Evolutionary conservation across 495 filamentous ascomycete species (phyloP).

Genomic region (Tetracladium setigerum): DNA sequence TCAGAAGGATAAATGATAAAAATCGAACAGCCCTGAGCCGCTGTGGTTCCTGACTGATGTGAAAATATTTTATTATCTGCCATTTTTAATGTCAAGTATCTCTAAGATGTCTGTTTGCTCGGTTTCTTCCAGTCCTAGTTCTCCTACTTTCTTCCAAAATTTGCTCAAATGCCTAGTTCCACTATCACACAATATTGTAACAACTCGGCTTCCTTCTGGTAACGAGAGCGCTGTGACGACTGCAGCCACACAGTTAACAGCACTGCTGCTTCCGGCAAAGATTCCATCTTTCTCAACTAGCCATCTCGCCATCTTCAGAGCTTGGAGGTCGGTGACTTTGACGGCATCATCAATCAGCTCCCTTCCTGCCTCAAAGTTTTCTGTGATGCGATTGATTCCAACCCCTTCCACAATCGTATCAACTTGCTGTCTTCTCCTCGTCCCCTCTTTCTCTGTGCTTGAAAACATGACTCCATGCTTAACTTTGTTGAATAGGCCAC

Average conservation of each 20-base stretch:
- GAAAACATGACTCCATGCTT: slow-evolving; percentile 96
- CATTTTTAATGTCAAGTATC: slow-evolving; percentile 14
- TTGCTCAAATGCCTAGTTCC: slow-evolving; percentile 87
- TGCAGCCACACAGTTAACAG: slow-evolving; percentile 92
- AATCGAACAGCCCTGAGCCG: too few relatives aligned
- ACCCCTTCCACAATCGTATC: slow-evolving; percentile 96
- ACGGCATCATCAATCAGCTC: slow-evolving; percentile 84
- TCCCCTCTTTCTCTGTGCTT: slow-evolving; percentile 78
- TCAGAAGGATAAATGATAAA: too few relatives aligned
- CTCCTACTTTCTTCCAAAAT: slow-evolving; percentile 81
- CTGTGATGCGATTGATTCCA: slow-evolving; percentile 85
- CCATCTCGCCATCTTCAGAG: slow-evolving; percentile 87
- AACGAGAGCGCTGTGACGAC: slow-evolving; percentile 69
- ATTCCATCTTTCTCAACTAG: slow-evolving; percentile 94
- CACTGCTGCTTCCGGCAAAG: slow-evolving; percentile 88
- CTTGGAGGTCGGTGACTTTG: slow-evolving; percentile 85
- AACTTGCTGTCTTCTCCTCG: slow-evolving; percentile 78
- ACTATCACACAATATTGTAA: slow-evolving; percentile 88
- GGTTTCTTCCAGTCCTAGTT: slow-evolving; percentile 52
- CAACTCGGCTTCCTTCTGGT: slow-evolving; percentile 60
- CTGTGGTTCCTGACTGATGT: too few relatives aligned
- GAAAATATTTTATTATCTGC: background rate
- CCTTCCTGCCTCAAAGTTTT: slow-evolving; percentile 82
- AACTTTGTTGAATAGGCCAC: slow-evolving; percentile 85
- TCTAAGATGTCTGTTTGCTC: slow-evolving; percentile 24